Conservation (phyloP, 345 rosid species). For the Toxicodendron radicans region DNA sequence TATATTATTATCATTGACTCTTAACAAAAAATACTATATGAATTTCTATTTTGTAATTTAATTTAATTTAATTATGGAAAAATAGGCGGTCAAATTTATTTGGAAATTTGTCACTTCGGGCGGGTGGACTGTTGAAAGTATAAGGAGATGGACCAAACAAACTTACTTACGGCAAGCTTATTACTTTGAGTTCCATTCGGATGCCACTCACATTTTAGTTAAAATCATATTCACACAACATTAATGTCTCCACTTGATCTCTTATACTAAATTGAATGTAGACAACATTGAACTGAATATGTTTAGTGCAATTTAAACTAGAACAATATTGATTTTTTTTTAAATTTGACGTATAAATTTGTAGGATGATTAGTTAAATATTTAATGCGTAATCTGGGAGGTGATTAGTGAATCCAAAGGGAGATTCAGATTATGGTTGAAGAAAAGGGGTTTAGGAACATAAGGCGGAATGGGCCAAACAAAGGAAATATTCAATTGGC, state of each 20-base stretch:
- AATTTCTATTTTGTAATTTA: too few relatives aligned
- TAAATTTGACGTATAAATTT: neutral
- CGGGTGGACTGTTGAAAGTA: too few relatives aligned
- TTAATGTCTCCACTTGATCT: neutral
- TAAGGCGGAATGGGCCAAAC: neutral
- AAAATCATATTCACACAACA: neutral
- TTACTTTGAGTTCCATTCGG: too few relatives aligned
- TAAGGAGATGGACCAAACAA: too few relatives aligned
- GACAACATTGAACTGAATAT: neutral
- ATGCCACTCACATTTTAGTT: neutral
- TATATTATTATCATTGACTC: too few relatives aligned
- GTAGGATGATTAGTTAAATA: neutral
- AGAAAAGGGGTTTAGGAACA: neutral
- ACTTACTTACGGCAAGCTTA: too few relatives aligned
- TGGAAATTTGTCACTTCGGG: too few relatives aligned
- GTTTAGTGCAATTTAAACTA: too few relatives aligned
- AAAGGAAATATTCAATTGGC: neutral
- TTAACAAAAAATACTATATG: too few relatives aligned
- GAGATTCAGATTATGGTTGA: neutral
- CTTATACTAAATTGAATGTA: neutral
- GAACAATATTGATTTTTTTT: too few relatives aligned
- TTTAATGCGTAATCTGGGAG: constrained; percentile 7
- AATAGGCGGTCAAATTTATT: too few relatives aligned
- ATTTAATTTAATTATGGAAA: too few relatives aligned
- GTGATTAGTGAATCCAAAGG: neutral